phyloP scores from a whole-genome alignment of 768 basidiomycete species.

The Calocybe gangraenosa region DNA sequence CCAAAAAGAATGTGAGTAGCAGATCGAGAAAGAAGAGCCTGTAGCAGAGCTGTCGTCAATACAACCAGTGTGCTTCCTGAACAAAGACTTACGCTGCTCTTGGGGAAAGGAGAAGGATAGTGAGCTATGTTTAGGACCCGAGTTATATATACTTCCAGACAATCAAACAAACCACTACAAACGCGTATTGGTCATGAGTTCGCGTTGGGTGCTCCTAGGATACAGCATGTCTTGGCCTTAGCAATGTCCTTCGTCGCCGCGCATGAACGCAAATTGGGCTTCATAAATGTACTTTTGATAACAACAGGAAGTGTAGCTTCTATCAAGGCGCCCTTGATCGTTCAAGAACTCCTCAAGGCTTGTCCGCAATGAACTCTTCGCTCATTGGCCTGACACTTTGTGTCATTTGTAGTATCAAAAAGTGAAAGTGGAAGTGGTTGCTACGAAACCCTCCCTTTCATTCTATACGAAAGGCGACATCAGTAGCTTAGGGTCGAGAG shows the following conservation, averaged over 20 bases:
- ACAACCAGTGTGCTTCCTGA: constrained; percentile 8
- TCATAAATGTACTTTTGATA: constrained; percentile 73
- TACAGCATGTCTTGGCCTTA: constrained; percentile 3
- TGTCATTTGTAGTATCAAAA: constrained; percentile 55
- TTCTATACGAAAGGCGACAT: constrained; percentile 67
- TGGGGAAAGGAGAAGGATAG: not conserved
- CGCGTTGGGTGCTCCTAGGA: no score
- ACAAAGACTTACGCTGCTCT: constrained; percentile 30
- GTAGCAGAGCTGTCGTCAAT: constrained; percentile 3
- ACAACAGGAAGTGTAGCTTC: constrained; percentile 95
- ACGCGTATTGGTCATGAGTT: no score
- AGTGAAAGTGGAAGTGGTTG: constrained; percentile 78
- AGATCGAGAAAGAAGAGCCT: constrained; percentile 21
- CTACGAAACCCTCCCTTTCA: constrained; percentile 71
- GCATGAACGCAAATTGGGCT: constrained; percentile 35
- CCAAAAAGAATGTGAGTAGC: constrained; percentile 12
- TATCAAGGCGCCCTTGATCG: constrained; percentile 89
- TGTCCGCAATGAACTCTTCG: constrained; percentile 13
- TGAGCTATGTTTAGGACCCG: not conserved
- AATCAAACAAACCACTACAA: no score
- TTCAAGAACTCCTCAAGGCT: constrained; percentile 63
- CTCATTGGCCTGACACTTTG: not conserved
- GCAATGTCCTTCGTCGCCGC: constrained; percentile 35
- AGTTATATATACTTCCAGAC: no score
- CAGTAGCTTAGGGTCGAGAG: constrained; percentile 45